Conservation (phyloP, 768 basidiomycete genomes). For the Pleurotus giganteus region DNA sequence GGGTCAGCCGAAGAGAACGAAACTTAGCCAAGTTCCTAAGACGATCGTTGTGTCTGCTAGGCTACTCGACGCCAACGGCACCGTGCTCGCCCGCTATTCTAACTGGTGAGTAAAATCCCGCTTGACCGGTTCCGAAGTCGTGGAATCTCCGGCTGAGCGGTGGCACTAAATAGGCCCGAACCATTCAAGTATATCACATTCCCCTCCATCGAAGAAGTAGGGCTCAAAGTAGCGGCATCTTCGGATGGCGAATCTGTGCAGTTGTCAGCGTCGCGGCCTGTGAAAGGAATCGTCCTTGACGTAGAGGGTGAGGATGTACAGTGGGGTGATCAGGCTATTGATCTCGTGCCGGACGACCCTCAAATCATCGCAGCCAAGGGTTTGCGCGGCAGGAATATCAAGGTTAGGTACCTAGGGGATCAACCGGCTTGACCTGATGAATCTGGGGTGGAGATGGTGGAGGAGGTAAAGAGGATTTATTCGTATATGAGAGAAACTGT, state of each 20-base stretch:
- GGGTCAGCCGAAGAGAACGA: slow-evolving; percentile 71
- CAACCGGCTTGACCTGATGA: slow-evolving; percentile 53
- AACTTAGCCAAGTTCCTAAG: slow-evolving; percentile 60
- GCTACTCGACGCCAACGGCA: slow-evolving; percentile 49
- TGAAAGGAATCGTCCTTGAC: slow-evolving; percentile 88
- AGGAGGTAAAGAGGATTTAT: slow-evolving; percentile 6
- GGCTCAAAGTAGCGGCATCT: slow-evolving; percentile 50
- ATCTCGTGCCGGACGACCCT: slow-evolving; percentile 83
- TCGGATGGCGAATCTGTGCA: slow-evolving; percentile 57
- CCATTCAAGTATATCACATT: slow-evolving; percentile 92
- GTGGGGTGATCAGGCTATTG: slow-evolving; percentile 91
- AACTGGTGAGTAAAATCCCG: slow-evolving; percentile 54
- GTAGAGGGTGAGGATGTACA: slow-evolving; percentile 67
- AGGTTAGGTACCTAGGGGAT: slow-evolving; percentile 72
- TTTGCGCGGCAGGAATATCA: slow-evolving; percentile 62
- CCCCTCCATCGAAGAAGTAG: slow-evolving; percentile 58
- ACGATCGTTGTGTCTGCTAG: slow-evolving; percentile 72
- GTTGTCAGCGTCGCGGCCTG: slow-evolving; percentile 59
- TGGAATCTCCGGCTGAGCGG: slow-evolving; percentile 4
- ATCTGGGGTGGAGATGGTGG: slow-evolving; percentile 7
- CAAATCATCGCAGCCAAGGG: slow-evolving; percentile 68
- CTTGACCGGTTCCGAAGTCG: not conserved
- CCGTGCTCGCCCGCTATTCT: slow-evolving; percentile 67
- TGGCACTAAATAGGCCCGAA: slow-evolving; percentile 66
- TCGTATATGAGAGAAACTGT: slow-evolving; percentile 3